Evolutionary conservation across 2,329 filamentous ascomycete genomes (phyloP).

Genomic region (Fusarium torreyae): DNA sequence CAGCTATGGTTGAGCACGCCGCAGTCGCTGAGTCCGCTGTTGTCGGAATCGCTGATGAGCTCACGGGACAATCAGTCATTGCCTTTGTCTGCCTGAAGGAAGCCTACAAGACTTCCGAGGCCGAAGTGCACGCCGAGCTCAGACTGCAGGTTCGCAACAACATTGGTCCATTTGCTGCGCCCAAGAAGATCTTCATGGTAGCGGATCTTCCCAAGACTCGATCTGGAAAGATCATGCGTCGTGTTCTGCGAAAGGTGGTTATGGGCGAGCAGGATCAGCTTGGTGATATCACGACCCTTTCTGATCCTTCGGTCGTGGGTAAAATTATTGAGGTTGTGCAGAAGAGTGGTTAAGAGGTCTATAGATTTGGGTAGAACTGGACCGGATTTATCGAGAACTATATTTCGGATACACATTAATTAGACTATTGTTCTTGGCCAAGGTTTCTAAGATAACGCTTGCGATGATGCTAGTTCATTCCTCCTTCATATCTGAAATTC

Average conservation of each 20-base stretch:
- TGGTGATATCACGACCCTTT: slow-evolving; percentile 89
- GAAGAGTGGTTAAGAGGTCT: slow-evolving; percentile 3
- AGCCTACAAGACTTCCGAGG: slow-evolving; percentile 66
- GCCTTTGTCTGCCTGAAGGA: slow-evolving; percentile 89
- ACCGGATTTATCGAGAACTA: background rate
- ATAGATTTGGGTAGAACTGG: background rate
- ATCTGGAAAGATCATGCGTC: slow-evolving; percentile 96
- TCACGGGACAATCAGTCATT: slow-evolving; percentile 94
- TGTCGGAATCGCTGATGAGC: slow-evolving; percentile 88
- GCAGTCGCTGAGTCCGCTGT: slow-evolving; percentile 92
- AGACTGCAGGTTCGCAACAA: slow-evolving; percentile 91
- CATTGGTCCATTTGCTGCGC: slow-evolving; percentile 93
- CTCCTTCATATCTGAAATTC: no score
- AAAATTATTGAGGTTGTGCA: slow-evolving; percentile 78
- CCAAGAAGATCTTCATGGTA: slow-evolving; percentile 89
- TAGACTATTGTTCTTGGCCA: no score
- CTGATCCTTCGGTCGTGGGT: slow-evolving; percentile 86
- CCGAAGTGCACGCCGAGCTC: slow-evolving; percentile 83
- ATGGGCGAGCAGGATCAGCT: slow-evolving; percentile 94
- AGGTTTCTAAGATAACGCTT: no score
- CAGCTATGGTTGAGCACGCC: slow-evolving; percentile 88
- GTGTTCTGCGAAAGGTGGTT: slow-evolving; percentile 93
- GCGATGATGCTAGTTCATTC: no score
- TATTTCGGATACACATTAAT: no score
- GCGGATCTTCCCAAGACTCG: slow-evolving; percentile 94